These are phyloP conservation scores for Helicocarpus griseus DNA, from an alignment of 2,329 filamentous ascomycete species.

Conservation along the genomic window DNA sequence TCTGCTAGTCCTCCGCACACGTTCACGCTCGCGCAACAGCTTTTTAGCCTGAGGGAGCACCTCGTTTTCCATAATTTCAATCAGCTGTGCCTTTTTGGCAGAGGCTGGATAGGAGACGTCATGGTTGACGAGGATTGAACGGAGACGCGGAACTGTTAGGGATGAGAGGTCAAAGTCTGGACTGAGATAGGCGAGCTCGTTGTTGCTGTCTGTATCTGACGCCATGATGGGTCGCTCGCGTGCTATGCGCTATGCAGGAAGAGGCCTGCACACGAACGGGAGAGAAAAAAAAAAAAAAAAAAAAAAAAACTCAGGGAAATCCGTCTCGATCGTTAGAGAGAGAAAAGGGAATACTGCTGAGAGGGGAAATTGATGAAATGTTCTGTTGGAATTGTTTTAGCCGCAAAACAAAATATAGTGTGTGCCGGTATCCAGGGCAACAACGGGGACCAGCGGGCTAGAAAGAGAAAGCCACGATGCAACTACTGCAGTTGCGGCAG, in stretches of 20 bases:
- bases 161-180: slow-evolving; percentile 73
- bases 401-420: not conserved
- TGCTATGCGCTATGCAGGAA: not conserved
- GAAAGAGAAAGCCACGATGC: not conserved
- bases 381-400: not conserved
- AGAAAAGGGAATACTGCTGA: not conserved
- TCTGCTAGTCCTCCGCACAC: slow-evolving; percentile 74
- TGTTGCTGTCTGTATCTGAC: slow-evolving; percentile 15
- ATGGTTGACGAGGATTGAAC: slow-evolving; percentile 84
- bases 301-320: not conserved
- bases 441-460: slow-evolving; percentile 9
- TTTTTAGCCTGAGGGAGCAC: slow-evolving; percentile 69
- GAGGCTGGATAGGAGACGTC: slow-evolving; percentile 76
- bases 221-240: slow-evolving; percentile 21
- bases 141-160: slow-evolving; percentile 78
- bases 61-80: slow-evolving; percentile 72
- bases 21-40: slow-evolving; percentile 63
- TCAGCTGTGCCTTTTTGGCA: slow-evolving; percentile 82
- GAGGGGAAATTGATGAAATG: no score
- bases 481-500: not conserved
- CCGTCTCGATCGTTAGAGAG: not conserved
- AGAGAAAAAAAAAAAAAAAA: not conserved
- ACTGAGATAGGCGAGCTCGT: slow-evolving; percentile 74
- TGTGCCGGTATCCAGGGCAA: slow-evolving; percentile 30
- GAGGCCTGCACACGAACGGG: not conserved